These are phyloP conservation scores for Rosa rugosa DNA, from an alignment of 306 rosid genomes.

Conservation along the genomic window DNA sequence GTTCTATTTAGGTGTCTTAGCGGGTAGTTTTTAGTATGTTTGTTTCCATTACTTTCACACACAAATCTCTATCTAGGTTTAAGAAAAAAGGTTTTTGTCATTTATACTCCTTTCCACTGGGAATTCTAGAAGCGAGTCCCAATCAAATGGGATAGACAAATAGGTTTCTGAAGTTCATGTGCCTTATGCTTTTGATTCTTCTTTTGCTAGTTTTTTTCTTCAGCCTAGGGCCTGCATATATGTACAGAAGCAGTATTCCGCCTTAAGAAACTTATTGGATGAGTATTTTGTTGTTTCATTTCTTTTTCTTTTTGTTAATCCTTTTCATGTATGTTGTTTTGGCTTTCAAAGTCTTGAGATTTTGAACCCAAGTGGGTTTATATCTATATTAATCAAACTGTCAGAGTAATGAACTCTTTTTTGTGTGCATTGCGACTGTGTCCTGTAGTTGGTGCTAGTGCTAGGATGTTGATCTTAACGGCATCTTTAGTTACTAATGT, in stretches of 20 bases:
- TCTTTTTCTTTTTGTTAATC: neutral
- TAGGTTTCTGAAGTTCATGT: neutral
- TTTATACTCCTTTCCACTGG: neutral
- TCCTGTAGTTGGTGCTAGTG: constrained; percentile 5
- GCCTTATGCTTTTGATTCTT: neutral
- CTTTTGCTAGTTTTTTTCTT: neutral
- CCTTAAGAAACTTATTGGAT: neutral
- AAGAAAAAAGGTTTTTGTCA: neutral
- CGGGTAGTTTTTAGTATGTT: neutral
- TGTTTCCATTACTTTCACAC: neutral
- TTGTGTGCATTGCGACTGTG: neutral
- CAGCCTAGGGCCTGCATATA: neutral
- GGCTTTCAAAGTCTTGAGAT: neutral
- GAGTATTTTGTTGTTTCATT: neutral
- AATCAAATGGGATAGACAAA: neutral
- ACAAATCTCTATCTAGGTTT: neutral
- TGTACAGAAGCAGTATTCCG: neutral
- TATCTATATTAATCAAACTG: neutral
- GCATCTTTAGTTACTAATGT: neutral
- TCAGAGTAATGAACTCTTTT: neutral
- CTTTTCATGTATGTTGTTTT: neutral
- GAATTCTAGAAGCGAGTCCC: neutral
- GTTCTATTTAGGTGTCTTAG: neutral
- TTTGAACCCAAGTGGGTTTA: neutral
- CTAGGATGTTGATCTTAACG: neutral